Conservation (phyloP, 164 flowering plant species). For the Dillenia turbinata region DNA sequence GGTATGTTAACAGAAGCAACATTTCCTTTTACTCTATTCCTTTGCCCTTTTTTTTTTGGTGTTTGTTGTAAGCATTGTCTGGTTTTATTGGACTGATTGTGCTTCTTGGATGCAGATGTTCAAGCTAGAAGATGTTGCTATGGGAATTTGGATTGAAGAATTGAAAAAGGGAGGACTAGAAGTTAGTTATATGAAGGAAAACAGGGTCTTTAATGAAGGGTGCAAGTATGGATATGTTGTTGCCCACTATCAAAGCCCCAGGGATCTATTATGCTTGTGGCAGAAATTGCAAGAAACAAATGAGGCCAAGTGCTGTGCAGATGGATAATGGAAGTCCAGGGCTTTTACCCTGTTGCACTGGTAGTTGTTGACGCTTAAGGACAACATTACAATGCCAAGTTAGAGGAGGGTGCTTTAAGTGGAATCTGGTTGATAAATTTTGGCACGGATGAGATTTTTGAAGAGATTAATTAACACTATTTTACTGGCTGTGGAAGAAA, state of each 20-base stretch:
- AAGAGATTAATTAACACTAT: too few species aligned
- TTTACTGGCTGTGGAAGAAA: too few species aligned
- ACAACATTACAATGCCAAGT: too few species aligned
- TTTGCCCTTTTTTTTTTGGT: too few species aligned
- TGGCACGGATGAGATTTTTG: too few species aligned
- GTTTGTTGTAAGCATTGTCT: too few species aligned
- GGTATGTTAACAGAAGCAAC: slow-evolving; percentile 32
- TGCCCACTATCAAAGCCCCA: slow-evolving; percentile 92
- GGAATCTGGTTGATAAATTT: too few species aligned
- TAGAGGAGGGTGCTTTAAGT: too few species aligned
- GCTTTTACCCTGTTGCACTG: too few species aligned
- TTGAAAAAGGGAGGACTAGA: slow-evolving; percentile 65
- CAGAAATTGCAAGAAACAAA: slow-evolving; percentile 67
- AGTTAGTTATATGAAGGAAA: slow-evolving; percentile 72
- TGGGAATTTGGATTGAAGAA: slow-evolving; percentile 97
- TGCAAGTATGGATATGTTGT: slow-evolving; percentile 83
- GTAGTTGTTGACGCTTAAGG: too few species aligned
- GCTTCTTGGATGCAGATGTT: slow-evolving; percentile 60
- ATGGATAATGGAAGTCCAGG: slow-evolving; percentile 1
- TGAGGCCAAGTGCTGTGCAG: slow-evolving; percentile 56
- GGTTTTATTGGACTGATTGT: too few species aligned
- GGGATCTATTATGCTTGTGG: slow-evolving; percentile 95
- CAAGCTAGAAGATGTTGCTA: slow-evolving; percentile 97
- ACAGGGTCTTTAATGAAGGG: slow-evolving; percentile 60
- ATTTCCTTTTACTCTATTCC: too few species aligned